Conservation (phyloP, 139 green algal species). For the Spirogloea muscicola region DNA sequence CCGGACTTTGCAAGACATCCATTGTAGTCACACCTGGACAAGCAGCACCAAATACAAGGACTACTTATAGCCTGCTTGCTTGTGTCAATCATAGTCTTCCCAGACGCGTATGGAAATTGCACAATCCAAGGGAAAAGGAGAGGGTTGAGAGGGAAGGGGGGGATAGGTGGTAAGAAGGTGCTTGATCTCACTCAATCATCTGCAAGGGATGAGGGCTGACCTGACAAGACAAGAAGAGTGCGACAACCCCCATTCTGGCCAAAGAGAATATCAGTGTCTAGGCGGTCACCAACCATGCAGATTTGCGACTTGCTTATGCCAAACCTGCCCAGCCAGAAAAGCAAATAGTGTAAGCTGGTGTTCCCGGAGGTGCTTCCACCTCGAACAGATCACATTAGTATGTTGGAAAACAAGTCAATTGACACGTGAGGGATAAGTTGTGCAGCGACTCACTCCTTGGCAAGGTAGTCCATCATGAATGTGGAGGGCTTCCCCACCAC, state of each 20-base stretch:
- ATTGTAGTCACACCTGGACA: conserved; percentile 29
- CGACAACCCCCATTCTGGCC: conserved; percentile 87
- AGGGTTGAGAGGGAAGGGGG: not conserved
- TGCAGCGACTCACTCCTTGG: conserved; percentile 38
- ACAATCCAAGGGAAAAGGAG: not conserved
- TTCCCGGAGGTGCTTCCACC: too few species aligned
- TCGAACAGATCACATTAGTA: too few species aligned
- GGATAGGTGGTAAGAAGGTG: not conserved
- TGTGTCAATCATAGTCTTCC: too few species aligned
- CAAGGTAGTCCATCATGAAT: conserved; percentile 98
- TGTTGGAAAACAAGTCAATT: too few species aligned
- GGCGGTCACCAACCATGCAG: conserved; percentile 97
- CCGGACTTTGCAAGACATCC: conserved; percentile 10
- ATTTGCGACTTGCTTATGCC: conserved; percentile 73
- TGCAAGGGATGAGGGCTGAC: conserved; percentile 32
- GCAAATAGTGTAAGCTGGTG: not conserved
- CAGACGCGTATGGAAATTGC: not conserved
- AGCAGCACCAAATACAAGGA: too few species aligned
- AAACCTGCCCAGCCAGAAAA: conserved; percentile 33
- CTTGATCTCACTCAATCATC: not conserved
- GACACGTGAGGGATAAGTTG: too few species aligned
- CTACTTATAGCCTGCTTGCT: too few species aligned
- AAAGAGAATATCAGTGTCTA: conserved; percentile 99
- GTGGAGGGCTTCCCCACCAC: conserved; percentile 87
- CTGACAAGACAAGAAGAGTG: conserved; percentile 80